A percentile compares a stretch with the other conserved stretches of the same genome.
Conservation (phyloP, 202 grass and related monocot species). For the Tripidium arundinaceum region DNA sequence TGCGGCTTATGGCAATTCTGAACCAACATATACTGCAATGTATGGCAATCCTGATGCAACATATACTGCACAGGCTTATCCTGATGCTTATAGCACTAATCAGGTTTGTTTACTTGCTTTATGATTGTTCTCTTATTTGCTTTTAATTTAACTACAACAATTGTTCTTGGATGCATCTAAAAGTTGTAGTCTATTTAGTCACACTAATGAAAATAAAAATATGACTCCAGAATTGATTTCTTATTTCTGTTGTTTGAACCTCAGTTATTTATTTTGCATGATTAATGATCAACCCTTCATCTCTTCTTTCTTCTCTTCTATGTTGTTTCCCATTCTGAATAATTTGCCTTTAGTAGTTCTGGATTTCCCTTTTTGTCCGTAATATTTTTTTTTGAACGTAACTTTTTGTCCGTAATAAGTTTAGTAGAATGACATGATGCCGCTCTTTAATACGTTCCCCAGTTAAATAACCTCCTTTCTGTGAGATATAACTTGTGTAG, state of each 20-base stretch:
- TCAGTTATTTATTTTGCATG: background rate
- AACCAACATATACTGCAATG: slow-evolving; percentile 35
- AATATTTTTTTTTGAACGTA: too few species aligned
- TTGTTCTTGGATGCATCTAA: slow-evolving; percentile 12
- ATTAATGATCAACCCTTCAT: background rate
- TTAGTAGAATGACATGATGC: background rate
- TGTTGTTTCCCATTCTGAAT: background rate
- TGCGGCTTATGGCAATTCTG: slow-evolving; percentile 44
- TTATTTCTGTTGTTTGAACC: slow-evolving; percentile 1
- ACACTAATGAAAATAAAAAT: background rate
- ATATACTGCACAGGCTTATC: slow-evolving; percentile 38
- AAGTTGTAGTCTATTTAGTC: background rate
- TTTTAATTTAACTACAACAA: background rate
- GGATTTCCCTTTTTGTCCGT: background rate
- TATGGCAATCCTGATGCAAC: slow-evolving; percentile 49
- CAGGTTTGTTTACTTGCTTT: slow-evolving; percentile 47
- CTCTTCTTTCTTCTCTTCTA: background rate
- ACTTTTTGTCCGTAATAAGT: background rate
- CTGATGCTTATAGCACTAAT: slow-evolving; percentile 52
- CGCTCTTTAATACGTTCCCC: background rate
- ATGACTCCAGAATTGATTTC: background rate
- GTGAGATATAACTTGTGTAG: background rate
- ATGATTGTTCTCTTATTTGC: slow-evolving; percentile 20
- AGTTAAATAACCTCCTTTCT: background rate
- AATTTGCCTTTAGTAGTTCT: slow-evolving; percentile 6